Base-by-base conservation (phyloP, 2,329 filamentous ascomycete species). In the Tolypocladium album region DNA sequence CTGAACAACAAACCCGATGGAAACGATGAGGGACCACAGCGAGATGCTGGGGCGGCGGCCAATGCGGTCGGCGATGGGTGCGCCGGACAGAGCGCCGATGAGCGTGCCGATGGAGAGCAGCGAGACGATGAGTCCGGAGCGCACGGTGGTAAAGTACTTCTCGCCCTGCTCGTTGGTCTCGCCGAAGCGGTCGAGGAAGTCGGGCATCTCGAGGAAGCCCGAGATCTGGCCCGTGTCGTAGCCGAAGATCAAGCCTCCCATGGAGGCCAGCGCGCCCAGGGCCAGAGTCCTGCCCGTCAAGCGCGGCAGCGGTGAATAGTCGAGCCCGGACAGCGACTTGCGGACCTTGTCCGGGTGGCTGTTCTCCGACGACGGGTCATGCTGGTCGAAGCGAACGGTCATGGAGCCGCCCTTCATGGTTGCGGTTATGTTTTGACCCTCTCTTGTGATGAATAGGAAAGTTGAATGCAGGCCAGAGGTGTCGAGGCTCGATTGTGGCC, bases 1-100 rank as follows among this genome's bases (percentile, higher is more conserved):
- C 65, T 88, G 84, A 22, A 90, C 80, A n/a, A 89, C 76, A 64
- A 88, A 87, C 27, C 87, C 87, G 27, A 88, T 68, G 43, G 81
- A 82, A 64, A 84, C 84, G 57, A 88, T 76, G 59, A 85, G 71
- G 60, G 80, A 81, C 74, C 84, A 87, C 59, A 81, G 74, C 1
- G 82, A 81, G 61, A 90, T 88, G 40, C 83, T 84, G 55, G 79
- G 75, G 53, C 82, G 81, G 56, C 87, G 83, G 24, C 87, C 87
- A 58, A 89, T 77, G 20, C 73, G 77, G 66, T 89, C 86, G n/a
- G 86, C 82, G 15, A 89, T 74, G 3, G 82, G 83, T 0, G 85
- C 85, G n/a, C 79, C 80, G 34, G 77, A 65, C 0, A 88, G 71
- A 8, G 84, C 83, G 31, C 85, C 85, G 50, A 87, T 72, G 4